Conservation (phyloP, 257 asterid genomes). For the Solanum etuberosum region DNA sequence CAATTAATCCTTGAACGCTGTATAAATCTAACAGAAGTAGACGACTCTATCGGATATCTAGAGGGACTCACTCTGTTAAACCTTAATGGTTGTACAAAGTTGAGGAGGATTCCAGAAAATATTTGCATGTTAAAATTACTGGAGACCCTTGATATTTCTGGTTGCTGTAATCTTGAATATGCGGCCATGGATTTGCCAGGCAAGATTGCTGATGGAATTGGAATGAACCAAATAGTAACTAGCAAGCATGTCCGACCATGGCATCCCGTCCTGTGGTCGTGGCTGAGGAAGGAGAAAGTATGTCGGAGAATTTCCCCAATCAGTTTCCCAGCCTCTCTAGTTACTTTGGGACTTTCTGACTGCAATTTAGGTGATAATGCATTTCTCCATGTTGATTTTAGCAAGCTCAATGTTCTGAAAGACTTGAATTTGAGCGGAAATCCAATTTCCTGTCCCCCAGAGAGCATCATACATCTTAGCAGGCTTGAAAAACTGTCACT, state of each 20-base stretch:
- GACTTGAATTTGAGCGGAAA: background rate
- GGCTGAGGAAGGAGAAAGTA: background rate
- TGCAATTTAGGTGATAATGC: background rate
- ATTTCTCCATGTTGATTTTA: background rate
- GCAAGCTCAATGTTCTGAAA: background rate
- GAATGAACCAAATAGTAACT: background rate
- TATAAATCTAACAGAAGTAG: background rate
- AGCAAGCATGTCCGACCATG: background rate
- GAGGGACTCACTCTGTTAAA: background rate
- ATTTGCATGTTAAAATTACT: background rate
- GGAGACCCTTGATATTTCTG: background rate
- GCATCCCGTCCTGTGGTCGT: background rate
- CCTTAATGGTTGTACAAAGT: background rate
- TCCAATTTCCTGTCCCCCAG: background rate
- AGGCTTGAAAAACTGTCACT: background rate
- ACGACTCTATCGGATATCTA: background rate
- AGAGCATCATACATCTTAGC: background rate
- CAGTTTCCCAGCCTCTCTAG: background rate
- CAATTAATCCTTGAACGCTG: slow-evolving; percentile 1
- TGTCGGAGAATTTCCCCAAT: background rate
- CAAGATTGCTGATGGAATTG: background rate
- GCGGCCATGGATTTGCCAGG: background rate
- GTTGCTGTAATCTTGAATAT: background rate
- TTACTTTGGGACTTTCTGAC: background rate
- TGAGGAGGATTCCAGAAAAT: background rate